A percentile compares a stretch with the other conserved stretches of the same genome.
These are phyloP conservation scores for Agarophyton chilense DNA, from an alignment of 23 red algal species.

Conservation along the genomic window DNA sequence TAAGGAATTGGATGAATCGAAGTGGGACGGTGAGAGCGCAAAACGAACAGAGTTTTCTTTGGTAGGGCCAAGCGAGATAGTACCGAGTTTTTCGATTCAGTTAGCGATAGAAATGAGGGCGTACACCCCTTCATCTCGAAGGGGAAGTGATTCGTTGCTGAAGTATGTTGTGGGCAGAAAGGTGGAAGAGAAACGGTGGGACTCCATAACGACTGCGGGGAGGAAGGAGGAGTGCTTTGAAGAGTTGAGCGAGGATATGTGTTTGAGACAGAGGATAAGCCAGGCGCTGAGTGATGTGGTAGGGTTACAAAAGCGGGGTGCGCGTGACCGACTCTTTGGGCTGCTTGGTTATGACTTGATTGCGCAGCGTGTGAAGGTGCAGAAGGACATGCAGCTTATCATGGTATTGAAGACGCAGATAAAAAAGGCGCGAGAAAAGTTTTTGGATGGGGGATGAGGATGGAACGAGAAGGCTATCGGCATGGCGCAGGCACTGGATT, in stretches of 20 bases:
- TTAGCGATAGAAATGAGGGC: not conserved
- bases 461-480: not conserved
- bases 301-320: not conserved
- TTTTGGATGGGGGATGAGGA: not conserved
- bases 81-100: not conserved
- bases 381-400: not conserved
- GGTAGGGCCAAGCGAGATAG: not conserved
- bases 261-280: conserved; percentile 13
- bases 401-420: conserved; percentile 17
- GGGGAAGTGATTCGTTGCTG: not conserved
- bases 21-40: not conserved
- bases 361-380: not conserved
- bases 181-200: not conserved
- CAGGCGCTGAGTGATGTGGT: conserved; percentile 7
- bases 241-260: not conserved
- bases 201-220: not conserved
- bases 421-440: not conserved
- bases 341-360: conserved; percentile 22
- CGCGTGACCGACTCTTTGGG: not conserved
- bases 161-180: not conserved
- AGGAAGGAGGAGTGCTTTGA: not conserved
- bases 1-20: not conserved
- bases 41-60: not conserved
- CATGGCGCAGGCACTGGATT: not conserved
- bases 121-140: not conserved